A percentile compares a stretch with the other conserved stretches of the same genome.
Conservation (phyloP, 78 protist genomes). For the Cyanophora paradoxa region DNA sequence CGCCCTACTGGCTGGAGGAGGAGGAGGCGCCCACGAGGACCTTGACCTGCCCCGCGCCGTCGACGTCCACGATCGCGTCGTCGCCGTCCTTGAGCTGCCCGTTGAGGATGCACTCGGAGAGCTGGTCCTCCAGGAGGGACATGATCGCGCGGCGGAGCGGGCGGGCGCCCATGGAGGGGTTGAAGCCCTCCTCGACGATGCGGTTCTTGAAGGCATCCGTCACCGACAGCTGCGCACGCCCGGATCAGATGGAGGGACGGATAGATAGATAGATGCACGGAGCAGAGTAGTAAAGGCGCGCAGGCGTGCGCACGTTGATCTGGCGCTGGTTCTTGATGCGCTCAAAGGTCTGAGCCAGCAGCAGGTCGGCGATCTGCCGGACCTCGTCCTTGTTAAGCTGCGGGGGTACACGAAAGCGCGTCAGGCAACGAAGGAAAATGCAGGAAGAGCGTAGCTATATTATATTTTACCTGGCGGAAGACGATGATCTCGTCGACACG, state of each 20-base stretch:
- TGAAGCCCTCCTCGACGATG: slow-evolving; percentile 34
- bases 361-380: background rate
- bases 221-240: slow-evolving; percentile 7
- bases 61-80: background rate
- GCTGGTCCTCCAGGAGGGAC: slow-evolving; percentile 22
- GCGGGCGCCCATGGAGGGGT: slow-evolving; percentile 66
- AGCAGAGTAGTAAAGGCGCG: too few species aligned
- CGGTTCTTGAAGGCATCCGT: background rate
- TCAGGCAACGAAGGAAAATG: too few species aligned
- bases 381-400: background rate
- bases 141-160: slow-evolving; percentile 49
- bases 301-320: too few species aligned
- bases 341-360: background rate
- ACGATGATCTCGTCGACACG: slow-evolving; percentile 58
- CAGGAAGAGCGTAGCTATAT: too few species aligned
- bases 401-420: too few species aligned
- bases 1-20: too few species aligned
- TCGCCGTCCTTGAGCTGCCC: slow-evolving; percentile 31
- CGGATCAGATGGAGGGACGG: too few species aligned
- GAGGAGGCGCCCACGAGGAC: too few species aligned
- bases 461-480: slow-evolving; percentile 50
- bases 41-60: too few species aligned
- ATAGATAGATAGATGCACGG: too few species aligned
- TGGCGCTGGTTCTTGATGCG: slow-evolving; percentile 3
- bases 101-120: slow-evolving; percentile 18